Evolutionary conservation across 345 rosid genomes (phyloP).

Genomic region (Dipteronia dyeriana): DNA sequence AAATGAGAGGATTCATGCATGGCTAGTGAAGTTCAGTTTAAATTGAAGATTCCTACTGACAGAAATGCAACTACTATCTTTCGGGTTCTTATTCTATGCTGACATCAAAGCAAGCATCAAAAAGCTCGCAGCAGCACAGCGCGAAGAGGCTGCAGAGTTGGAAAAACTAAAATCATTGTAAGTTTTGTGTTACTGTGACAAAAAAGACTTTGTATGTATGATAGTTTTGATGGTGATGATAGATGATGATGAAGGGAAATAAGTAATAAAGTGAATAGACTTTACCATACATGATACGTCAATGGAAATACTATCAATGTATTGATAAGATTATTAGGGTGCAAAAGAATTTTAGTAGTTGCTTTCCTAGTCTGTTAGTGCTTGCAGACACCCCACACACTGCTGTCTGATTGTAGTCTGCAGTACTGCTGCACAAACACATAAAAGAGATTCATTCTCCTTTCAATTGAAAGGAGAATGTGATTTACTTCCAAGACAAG

Average conservation of each 20-base stretch:
- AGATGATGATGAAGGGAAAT: too few relatives aligned
- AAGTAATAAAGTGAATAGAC: not conserved
- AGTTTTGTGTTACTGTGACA: too few relatives aligned
- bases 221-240: too few relatives aligned
- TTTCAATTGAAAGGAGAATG: not conserved
- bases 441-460: not conserved
- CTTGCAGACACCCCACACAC: not conserved
- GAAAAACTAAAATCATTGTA: not conserved
- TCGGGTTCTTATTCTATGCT: not conserved
- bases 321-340: not conserved
- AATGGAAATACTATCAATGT: not conserved
- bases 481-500: not conserved
- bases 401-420: not conserved
- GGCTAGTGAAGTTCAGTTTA: not conserved
- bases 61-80: not conserved
- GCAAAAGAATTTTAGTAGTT: too few relatives aligned
- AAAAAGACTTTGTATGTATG: too few relatives aligned
- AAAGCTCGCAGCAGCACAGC: not conserved
- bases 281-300: slow-evolving; percentile 3
- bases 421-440: not conserved
- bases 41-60: not conserved
- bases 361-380: not conserved
- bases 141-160: not conserved
- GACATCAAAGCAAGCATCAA: not conserved
- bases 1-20: not conserved